Evolutionary conservation across 257 asterid species (phyloP).

Genomic region (Nicotiana tomentosiformis): DNA sequence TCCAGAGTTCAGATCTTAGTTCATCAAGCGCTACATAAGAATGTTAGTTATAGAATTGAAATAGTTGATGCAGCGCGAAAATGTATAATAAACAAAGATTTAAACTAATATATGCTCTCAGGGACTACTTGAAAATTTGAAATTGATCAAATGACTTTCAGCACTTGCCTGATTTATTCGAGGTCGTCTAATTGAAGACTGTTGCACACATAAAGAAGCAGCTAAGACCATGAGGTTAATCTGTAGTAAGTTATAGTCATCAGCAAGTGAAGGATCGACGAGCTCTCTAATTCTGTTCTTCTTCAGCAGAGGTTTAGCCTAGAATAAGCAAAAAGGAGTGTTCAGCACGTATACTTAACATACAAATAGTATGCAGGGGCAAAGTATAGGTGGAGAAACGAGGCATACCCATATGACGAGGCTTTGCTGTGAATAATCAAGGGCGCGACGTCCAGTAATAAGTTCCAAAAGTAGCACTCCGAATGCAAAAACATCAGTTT

Average conservation of each 20-base stretch:
- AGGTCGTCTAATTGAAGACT: constrained; percentile 72
- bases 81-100: background rate
- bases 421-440: constrained; percentile 92
- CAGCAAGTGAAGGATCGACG: constrained; percentile 60
- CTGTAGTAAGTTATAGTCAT: constrained; percentile 45
- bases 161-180: constrained; percentile 69
- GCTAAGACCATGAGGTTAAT: constrained; percentile 76
- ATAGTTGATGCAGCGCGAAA: background rate
- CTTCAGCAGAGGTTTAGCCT: constrained; percentile 91
- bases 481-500: constrained; percentile 77
- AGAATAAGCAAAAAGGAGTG: background rate
- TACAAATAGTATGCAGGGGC: no score
- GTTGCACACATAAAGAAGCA: constrained; percentile 82
- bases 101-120: background rate
- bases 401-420: constrained; percentile 86
- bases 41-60: background rate
- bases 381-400: background rate
- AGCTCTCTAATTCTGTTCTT: constrained; percentile 78
- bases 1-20: background rate
- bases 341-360: background rate
- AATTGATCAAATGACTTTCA: background rate
- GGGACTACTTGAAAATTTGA: background rate
- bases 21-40: background rate
- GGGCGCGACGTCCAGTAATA: constrained; percentile 87
- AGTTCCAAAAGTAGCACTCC: constrained; percentile 88